Percentiles rank a stretch among this genome's conserved stretches.
These are phyloP conservation scores for Aureobasidium namibiae DNA, from an alignment of 2,329 filamentous ascomycete genomes.

Conservation along the genomic window DNA sequence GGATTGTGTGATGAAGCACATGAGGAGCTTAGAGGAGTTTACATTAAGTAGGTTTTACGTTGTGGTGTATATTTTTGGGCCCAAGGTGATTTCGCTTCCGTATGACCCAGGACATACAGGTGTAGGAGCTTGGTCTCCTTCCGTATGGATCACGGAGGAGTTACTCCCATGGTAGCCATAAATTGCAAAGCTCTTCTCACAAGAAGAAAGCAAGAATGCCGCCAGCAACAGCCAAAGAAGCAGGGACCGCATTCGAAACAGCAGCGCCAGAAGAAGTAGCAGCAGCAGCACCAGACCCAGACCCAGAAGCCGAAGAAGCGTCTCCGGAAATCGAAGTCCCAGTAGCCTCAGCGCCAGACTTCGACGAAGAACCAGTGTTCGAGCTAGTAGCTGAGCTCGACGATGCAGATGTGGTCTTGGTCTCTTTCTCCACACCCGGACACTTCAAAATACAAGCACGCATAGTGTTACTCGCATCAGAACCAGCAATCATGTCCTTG, in stretches of 20 bases:
- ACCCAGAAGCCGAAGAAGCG: not conserved
- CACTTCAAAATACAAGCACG: constrained; percentile 22
- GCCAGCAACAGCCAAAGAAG: not conserved
- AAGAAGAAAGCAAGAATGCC: not conserved
- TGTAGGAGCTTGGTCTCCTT: no score
- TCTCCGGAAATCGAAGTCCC: not conserved
- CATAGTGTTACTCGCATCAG: constrained; percentile 22
- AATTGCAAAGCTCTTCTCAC: not conserved
- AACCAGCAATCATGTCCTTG: constrained; percentile 19
- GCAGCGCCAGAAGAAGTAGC: constrained; percentile 4
- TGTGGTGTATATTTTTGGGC: no score
- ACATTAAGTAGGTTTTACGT: no score
- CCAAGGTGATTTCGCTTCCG: no score
- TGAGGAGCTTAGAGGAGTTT: no score
- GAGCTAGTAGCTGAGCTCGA: not conserved
- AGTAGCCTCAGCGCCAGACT: not conserved
- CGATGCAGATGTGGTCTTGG: constrained; percentile 7
- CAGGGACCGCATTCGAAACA: not conserved
- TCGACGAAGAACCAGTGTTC: not conserved
- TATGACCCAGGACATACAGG: no score
- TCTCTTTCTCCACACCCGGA: constrained; percentile 19
- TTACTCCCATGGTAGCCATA: no score
- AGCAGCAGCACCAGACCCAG: not conserved
- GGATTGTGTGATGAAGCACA: no score
- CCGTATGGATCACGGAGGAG: no score